phyloP scores from a whole-genome alignment of 208 protist genomes.

The Lotmaria passim region DNA sequence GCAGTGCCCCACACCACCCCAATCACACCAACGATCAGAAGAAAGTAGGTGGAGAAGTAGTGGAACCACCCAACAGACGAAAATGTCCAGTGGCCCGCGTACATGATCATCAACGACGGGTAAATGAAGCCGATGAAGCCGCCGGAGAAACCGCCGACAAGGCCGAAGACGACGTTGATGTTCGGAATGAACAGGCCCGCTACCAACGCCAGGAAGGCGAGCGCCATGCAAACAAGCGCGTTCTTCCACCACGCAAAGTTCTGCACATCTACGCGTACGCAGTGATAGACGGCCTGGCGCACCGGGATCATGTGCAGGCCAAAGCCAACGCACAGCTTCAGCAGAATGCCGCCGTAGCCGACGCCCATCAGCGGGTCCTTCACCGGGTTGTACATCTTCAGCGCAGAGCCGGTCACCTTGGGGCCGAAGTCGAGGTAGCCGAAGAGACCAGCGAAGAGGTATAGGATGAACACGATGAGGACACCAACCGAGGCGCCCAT shows the following conservation, averaged over 20 bases:
- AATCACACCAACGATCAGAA: slow-evolving; percentile 76
- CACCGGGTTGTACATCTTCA: slow-evolving; percentile 70
- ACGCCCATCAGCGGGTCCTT: slow-evolving; percentile 54
- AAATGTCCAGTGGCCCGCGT: slow-evolving; percentile 55
- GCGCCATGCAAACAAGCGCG: slow-evolving; percentile 35
- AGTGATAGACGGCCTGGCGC: slow-evolving; percentile 71
- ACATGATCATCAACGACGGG: slow-evolving; percentile 78
- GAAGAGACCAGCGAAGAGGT: slow-evolving; percentile 81
- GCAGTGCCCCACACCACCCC: slow-evolving; percentile 69
- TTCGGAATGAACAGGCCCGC: slow-evolving; percentile 73
- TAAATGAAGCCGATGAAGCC: slow-evolving; percentile 81
- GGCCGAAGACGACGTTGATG: slow-evolving; percentile 73
- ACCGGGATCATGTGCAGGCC: slow-evolving; percentile 68
- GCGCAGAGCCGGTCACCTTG: slow-evolving; percentile 44
- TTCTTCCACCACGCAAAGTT: slow-evolving; percentile 61
- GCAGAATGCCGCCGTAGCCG: slow-evolving; percentile 59
- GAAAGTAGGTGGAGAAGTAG: slow-evolving; percentile 62
- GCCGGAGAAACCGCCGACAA: slow-evolving; percentile 69
- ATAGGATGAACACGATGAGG: slow-evolving; percentile 56
- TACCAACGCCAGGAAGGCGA: slow-evolving; percentile 49
- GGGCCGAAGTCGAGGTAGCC: slow-evolving; percentile 81
- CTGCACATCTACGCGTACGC: slow-evolving; percentile 41
- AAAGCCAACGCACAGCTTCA: slow-evolving; percentile 80
- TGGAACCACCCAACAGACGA: slow-evolving; percentile 45
- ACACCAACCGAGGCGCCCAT: slow-evolving; percentile 47